Evolutionary conservation across 495 filamentous ascomycete genomes (phyloP).

Genomic region (Cairneyella variabilis): DNA sequence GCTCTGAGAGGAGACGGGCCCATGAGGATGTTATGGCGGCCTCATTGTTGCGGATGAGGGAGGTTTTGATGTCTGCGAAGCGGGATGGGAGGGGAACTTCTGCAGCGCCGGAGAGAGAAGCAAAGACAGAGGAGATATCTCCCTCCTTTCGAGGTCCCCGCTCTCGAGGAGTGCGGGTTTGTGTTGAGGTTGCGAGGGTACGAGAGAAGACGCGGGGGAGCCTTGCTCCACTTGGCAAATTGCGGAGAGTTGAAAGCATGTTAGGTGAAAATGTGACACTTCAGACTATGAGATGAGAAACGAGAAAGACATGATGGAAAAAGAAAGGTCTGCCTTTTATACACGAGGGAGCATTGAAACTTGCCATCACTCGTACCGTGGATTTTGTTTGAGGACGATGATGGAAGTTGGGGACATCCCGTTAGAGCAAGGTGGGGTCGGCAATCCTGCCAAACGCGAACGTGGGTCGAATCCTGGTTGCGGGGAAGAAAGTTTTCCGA

Average conservation of each 20-base stretch:
- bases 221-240: neutral
- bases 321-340: too few species aligned
- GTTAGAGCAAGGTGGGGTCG: too few species aligned
- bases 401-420: too few species aligned
- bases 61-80: conserved; percentile 67
- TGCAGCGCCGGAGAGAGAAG: conserved; percentile 65
- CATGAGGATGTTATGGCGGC: conserved; percentile 59
- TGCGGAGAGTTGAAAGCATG: conserved; percentile 1
- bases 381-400: too few species aligned
- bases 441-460: too few species aligned
- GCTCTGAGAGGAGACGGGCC: conserved; percentile 58
- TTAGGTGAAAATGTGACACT: too few species aligned
- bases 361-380: too few species aligned
- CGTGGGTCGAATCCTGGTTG: too few species aligned
- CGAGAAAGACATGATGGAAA: too few species aligned
- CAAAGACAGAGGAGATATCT: conserved; percentile 82
- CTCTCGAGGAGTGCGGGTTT: neutral
- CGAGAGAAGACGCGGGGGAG: neutral
- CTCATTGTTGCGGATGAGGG: conserved; percentile 59
- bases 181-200: neutral
- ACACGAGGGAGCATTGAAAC: too few species aligned
- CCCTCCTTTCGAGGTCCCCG: conserved; percentile 41
- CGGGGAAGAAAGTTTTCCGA: too few species aligned
- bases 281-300: too few species aligned
- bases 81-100: conserved; percentile 62